Evolutionary conservation across 2,329 filamentous ascomycete genomes (phyloP).

Genomic region (Xenosphaeropsis pyriputrescens): DNA sequence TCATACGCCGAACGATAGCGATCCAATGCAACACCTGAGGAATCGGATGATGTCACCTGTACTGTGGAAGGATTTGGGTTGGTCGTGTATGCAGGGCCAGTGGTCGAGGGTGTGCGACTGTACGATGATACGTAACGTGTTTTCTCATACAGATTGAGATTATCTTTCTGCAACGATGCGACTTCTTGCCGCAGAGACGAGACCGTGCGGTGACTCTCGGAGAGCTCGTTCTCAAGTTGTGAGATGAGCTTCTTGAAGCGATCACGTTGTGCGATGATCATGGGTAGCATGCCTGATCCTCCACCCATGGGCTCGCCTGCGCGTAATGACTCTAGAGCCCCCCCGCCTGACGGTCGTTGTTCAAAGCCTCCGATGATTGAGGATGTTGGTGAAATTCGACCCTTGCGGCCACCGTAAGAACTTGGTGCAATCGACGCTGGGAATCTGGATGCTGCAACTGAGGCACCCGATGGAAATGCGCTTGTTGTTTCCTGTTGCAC

Average conservation of each 20-base stretch:
- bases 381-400: constrained; percentile 77
- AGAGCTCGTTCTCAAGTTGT: constrained; percentile 80
- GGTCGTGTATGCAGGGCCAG: constrained; percentile 48
- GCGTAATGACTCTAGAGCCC: constrained; percentile 41
- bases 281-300: constrained; percentile 81
- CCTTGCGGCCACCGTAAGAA: constrained; percentile 40
- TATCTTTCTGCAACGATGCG: constrained; percentile 86
- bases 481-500: constrained; percentile 78
- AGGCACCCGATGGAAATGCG: constrained; percentile 77
- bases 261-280: constrained; percentile 96
- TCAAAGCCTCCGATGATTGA: constrained; percentile 98
- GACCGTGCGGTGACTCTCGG: constrained; percentile 67
- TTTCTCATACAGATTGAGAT: constrained; percentile 92
- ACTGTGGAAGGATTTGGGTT: constrained; percentile 66
- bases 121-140: constrained; percentile 93
- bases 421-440: constrained; percentile 45
- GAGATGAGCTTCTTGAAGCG: constrained; percentile 94
- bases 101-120: constrained; percentile 48
- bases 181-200: constrained; percentile 84
- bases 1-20: constrained; percentile 89
- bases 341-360: constrained; percentile 36
- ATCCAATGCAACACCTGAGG: constrained; percentile 56
- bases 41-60: constrained; percentile 42
- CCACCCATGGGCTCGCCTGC: constrained; percentile 50
- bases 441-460: constrained; percentile 70